Evolutionary conservation across 2,329 filamentous ascomycete genomes (phyloP).

Genomic region (Apiospora malaysiana): DNA sequence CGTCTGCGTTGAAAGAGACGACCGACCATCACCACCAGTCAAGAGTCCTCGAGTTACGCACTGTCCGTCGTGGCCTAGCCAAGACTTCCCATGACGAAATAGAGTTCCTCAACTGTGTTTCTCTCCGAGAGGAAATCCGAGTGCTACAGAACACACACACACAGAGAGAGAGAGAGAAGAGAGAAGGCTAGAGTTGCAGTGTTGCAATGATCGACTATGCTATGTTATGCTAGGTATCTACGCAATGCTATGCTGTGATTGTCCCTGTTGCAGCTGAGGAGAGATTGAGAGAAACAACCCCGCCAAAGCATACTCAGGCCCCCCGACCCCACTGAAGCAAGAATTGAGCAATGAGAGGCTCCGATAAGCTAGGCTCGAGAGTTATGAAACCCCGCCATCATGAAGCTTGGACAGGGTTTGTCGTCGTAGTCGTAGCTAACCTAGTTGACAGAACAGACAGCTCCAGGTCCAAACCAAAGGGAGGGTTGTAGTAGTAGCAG

Average conservation of each 20-base stretch:
- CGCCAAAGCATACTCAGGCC: conserved; percentile 16
- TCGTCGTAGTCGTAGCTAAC: neutral
- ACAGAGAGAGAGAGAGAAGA: neutral
- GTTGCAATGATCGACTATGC: neutral
- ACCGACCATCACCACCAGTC: neutral
- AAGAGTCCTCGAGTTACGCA: neutral
- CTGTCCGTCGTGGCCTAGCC: neutral
- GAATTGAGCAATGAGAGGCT: conserved; percentile 12
- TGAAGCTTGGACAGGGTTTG: conserved; percentile 15
- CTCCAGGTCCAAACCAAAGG: neutral
- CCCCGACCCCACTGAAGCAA: neutral
- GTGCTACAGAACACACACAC: neutral
- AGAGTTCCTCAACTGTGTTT: conserved; percentile 8
- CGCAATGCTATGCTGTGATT: neutral
- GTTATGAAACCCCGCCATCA: conserved; percentile 17
- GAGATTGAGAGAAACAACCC: conserved; percentile 1
- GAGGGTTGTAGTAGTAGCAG: neutral
- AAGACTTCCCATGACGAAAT: conserved; percentile 2
- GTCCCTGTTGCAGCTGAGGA: neutral
- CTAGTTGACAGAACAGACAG: conserved; percentile 7
- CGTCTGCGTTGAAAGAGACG: neutral
- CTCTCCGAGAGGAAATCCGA: conserved; percentile 6
- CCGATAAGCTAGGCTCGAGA: conserved; percentile 1
- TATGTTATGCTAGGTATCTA: no score
- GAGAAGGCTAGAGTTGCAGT: neutral